Conservation (phyloP, 2,329 filamentous ascomycete genomes). For the Metarhizium rileyi region DNA sequence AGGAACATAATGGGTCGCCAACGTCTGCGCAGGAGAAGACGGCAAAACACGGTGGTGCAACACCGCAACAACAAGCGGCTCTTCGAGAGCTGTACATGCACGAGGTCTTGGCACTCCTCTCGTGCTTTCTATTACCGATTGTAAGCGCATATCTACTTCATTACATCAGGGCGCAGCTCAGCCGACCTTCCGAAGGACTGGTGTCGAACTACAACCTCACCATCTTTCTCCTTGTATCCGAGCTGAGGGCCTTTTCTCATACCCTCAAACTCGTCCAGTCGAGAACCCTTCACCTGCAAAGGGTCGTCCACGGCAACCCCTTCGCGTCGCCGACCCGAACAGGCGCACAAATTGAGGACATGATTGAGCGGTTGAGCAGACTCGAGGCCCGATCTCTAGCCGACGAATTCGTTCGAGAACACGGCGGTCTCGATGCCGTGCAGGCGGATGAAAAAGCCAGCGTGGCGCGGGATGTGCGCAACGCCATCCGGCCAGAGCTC, state of each 20-base stretch:
- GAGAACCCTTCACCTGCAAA: constrained; percentile 73
- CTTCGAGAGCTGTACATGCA: constrained; percentile 60
- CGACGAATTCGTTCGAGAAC: constrained; percentile 15
- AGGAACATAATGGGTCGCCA: neutral
- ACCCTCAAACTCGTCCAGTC: constrained; percentile 70
- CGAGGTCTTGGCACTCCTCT: constrained; percentile 63
- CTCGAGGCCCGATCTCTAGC: constrained; percentile 47
- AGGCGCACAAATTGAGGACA: constrained; percentile 38
- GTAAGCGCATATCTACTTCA: constrained; percentile 79
- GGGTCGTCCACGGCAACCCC: constrained; percentile 50
- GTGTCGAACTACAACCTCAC: constrained; percentile 90
- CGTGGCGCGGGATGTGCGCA: constrained; percentile 49
- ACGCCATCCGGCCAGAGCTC: constrained; percentile 66
- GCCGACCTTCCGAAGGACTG: constrained; percentile 72
- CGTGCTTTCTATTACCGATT: constrained; percentile 71
- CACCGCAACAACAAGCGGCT: constrained; percentile 27
- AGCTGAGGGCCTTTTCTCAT: constrained; percentile 74
- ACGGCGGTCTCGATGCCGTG: constrained; percentile 21
- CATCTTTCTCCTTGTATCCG: constrained; percentile 80
- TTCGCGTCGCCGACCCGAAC: constrained; percentile 23
- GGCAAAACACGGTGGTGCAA: constrained; percentile 11
- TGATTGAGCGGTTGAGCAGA: constrained; percentile 57
- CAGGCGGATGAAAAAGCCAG: constrained; percentile 32
- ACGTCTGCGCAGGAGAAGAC: neutral
- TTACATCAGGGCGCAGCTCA: constrained; percentile 68